Percentiles rank a stretch among this genome's conserved stretches.
Conservation (phyloP, 257 asterid species). For the Linaria vulgaris region DNA sequence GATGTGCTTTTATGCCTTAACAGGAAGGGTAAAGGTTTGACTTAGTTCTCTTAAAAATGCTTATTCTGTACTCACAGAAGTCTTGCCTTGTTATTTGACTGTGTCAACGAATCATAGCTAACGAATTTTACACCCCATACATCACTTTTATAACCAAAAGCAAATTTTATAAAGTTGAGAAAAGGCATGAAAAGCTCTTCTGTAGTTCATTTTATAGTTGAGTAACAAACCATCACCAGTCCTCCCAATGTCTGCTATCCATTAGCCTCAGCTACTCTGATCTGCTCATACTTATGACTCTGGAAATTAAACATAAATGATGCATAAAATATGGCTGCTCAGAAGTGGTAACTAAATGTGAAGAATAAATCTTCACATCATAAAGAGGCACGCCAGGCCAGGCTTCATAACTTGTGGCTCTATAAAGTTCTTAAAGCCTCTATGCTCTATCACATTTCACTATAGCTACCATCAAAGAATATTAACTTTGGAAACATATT, state of each 20-base stretch:
- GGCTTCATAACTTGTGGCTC: neutral
- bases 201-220: neutral
- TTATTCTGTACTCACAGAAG: neutral
- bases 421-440: neutral
- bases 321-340: no score
- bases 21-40: neutral
- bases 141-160: constrained; percentile 13
- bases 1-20: no score
- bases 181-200: neutral
- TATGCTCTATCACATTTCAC: neutral
- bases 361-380: neutral
- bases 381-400: neutral
- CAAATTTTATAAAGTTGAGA: constrained; percentile 1
- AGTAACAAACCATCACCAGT: neutral
- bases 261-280: no score
- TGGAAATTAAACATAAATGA: no score
- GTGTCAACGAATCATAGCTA: neutral
- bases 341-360: neutral
- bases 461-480: neutral
- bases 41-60: neutral
- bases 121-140: constrained; percentile 1
- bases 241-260: neutral
- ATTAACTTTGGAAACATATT: neutral
- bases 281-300: no score
- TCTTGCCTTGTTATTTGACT: neutral